Evolutionary conservation across 1,139 yeast genomes (phyloP).

Genomic region (Zygosaccharomyces pseudobailii): DNA sequence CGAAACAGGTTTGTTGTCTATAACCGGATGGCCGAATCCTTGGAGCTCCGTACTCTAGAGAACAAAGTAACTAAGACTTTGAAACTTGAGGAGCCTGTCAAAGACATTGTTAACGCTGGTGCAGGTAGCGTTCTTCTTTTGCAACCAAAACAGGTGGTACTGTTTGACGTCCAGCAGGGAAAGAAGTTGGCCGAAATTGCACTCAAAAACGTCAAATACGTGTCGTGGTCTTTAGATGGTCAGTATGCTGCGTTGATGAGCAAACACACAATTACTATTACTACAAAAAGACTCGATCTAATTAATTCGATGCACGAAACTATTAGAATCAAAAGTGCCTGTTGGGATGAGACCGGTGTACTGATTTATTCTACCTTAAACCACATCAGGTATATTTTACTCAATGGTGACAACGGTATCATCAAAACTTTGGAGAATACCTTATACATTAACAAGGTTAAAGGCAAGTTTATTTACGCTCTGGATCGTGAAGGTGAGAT

Average conservation of each 20-base stretch:
- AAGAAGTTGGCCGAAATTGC: conserved; percentile 66
- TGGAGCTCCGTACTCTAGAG: conserved; percentile 79
- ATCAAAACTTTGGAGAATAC: conserved; percentile 90
- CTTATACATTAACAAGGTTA: conserved; percentile 72
- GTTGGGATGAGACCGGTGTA: conserved; percentile 95
- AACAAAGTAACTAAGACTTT: conserved; percentile 79
- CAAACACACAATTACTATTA: conserved; percentile 89
- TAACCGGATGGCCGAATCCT: conserved; percentile 54
- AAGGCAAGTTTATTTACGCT: conserved; percentile 69
- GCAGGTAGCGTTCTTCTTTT: conserved; percentile 80
- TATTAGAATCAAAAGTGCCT: conserved; percentile 92
- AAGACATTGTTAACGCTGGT: conserved; percentile 71
- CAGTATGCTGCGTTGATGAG: conserved; percentile 83
- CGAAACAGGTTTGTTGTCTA: conserved; percentile 91
- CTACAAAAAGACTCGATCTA: conserved; percentile 69
- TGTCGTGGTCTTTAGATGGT: conserved; percentile 84
- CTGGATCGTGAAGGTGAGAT: conserved; percentile 83
- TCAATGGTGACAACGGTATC: conserved; percentile 93
- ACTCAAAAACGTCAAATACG: conserved; percentile 81
- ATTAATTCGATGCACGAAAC: conserved; percentile 92
- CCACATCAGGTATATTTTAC: conserved; percentile 87
- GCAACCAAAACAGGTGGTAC: conserved; percentile 65
- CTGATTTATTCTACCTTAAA: conserved; percentile 89
- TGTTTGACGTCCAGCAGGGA: conserved; percentile 91
- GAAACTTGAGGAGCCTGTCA: conserved; percentile 65